Conservation (phyloP, 345 rosid genomes). For the Sisymbrium altissimum region DNA sequence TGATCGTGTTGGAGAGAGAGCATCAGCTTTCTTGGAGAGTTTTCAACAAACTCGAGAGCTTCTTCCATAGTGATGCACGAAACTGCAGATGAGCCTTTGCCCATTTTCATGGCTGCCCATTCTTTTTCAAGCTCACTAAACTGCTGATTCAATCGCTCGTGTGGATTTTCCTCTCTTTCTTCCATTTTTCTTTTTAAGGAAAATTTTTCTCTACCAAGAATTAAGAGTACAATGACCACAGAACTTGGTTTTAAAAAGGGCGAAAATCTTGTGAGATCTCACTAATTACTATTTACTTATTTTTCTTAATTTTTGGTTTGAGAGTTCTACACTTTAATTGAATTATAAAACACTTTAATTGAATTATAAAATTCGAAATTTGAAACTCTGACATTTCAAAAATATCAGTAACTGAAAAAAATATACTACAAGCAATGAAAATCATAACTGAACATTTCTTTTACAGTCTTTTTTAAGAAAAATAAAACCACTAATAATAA, state of each 20-base stretch:
- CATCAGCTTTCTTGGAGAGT: slow-evolving; percentile 51
- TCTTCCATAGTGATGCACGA: slow-evolving; percentile 28
- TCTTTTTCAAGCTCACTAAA: slow-evolving; percentile 34
- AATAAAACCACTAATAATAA: neutral
- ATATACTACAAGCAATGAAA: neutral
- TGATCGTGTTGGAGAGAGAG: slow-evolving; percentile 41
- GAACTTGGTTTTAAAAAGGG: neutral
- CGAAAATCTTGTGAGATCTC: slow-evolving; percentile 1
- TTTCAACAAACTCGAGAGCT: slow-evolving; percentile 31
- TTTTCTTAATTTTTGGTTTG: neutral
- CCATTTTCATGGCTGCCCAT: slow-evolving; percentile 42
- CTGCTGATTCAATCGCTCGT: slow-evolving; percentile 29
- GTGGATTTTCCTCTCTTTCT: slow-evolving; percentile 22
- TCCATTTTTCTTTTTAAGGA: neutral
- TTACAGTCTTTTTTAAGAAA: neutral
- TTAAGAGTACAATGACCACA: neutral
- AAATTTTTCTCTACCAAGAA: neutral
- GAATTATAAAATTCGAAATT: slow-evolving; percentile 4
- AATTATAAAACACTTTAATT: neutral
- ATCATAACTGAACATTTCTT: slow-evolving; percentile 31
- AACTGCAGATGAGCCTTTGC: slow-evolving; percentile 26
- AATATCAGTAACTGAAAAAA: slow-evolving; percentile 5
- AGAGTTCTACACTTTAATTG: neutral
- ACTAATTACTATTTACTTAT: neutral
- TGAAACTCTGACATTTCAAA: slow-evolving; percentile 6